These are phyloP conservation scores for Botryotinia convoluta DNA, from an alignment of 2,329 filamentous ascomycete species.

Conservation along the genomic window DNA sequence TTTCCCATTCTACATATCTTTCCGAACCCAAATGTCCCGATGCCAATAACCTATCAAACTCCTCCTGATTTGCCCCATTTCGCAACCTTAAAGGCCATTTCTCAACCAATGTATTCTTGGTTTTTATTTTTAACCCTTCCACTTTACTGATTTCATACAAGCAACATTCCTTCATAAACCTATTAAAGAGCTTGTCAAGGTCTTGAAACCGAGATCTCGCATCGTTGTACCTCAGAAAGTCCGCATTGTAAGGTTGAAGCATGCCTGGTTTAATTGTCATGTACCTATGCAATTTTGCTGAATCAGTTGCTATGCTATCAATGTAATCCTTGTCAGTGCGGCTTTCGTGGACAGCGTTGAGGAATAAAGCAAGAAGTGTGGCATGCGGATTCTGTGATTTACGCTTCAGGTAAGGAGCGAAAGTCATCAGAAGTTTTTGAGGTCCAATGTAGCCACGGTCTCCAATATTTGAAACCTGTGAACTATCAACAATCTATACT, in stretches of 20 bases:
- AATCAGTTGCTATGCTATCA: background rate
- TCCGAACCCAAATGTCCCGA: background rate
- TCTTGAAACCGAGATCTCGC: background rate
- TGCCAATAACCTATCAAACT: constrained; percentile 11
- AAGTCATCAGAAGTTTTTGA: background rate
- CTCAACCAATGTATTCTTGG: constrained; percentile 18
- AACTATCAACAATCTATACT: background rate
- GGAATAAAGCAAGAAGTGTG: constrained; percentile 20
- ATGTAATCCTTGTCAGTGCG: background rate
- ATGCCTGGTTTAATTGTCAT: background rate
- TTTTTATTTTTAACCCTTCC: constrained; percentile 18
- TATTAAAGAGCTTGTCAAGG: constrained; percentile 6
- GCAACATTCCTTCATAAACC: background rate
- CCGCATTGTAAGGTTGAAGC: background rate
- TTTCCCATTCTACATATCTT: constrained; percentile 36
- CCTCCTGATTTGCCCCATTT: constrained; percentile 3
- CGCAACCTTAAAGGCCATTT: constrained; percentile 24
- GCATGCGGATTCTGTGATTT: constrained; percentile 18
- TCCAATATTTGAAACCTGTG: constrained; percentile 16
- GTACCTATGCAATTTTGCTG: background rate
- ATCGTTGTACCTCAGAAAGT: background rate
- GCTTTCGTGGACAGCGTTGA: constrained; percentile 16
- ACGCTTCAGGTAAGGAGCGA: constrained; percentile 13
- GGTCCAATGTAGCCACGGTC: constrained; percentile 17
- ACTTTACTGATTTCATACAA: background rate